A percentile compares a stretch with the other conserved stretches of the same genome.
Evolutionary conservation across 441 rosid species (phyloP).

Genomic region (Populus tomentosa): DNA sequence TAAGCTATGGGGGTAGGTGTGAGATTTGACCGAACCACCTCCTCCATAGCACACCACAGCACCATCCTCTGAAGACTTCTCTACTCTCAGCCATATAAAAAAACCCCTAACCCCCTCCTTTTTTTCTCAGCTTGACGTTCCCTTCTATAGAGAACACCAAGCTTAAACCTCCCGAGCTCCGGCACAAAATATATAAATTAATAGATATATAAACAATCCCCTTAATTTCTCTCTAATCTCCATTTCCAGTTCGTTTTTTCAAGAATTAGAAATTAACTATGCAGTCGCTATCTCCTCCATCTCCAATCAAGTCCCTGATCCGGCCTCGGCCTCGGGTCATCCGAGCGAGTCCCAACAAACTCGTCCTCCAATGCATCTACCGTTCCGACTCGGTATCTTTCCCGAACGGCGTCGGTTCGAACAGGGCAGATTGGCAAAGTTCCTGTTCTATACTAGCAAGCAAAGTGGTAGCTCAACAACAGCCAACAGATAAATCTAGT

Average conservation of each 20-base stretch:
- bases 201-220: background rate
- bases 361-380: conserved; percentile 33
- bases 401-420: conserved; percentile 57
- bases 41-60: background rate
- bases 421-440: conserved; percentile 84
- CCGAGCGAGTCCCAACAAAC: conserved; percentile 14
- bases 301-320: conserved; percentile 36
- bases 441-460: conserved; percentile 88
- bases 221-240: background rate
- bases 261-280: conserved; percentile 18
- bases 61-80: background rate
- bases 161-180: conserved; percentile 21
- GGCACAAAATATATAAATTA: too few species aligned
- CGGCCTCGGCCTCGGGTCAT: conserved; percentile 22
- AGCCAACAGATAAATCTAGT: conserved; percentile 21
- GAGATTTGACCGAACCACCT: background rate
- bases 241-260: background rate
- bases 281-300: conserved; percentile 34
- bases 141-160: conserved; percentile 56
- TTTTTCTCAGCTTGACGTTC: conserved; percentile 85
- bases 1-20: background rate
- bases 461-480: conserved; percentile 57
- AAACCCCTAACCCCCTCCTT: conserved; percentile 5
- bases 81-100: conserved; percentile 30
- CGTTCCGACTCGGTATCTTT: conserved; percentile 50